These are phyloP conservation scores for Candida frijolesensis DNA, from an alignment of 1,139 yeast genomes.

Conservation along the genomic window DNA sequence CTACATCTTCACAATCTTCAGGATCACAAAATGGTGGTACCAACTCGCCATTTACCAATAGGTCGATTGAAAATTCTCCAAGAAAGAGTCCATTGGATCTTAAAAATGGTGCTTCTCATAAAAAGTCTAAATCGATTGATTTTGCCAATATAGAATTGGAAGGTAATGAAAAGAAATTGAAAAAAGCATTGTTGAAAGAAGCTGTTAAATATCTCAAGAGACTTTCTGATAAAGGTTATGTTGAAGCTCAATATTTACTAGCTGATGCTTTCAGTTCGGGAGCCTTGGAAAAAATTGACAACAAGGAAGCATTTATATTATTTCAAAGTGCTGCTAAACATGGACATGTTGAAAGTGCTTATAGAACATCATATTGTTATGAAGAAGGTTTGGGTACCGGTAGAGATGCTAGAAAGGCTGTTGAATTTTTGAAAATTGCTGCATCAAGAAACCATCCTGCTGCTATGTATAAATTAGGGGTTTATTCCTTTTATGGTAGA, in stretches of 20 bases:
- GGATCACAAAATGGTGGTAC: slow-evolving; percentile 15
- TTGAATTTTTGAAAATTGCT: slow-evolving; percentile 83
- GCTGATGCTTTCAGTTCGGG: slow-evolving; percentile 91
- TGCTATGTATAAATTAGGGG: slow-evolving; percentile 90
- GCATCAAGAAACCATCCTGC: slow-evolving; percentile 93
- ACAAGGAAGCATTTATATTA: slow-evolving; percentile 70
- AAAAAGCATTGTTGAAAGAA: slow-evolving; percentile 67
- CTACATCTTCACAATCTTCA: slow-evolving; percentile 17
- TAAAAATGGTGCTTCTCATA: slow-evolving; percentile 18
- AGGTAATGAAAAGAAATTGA: slow-evolving; percentile 34
- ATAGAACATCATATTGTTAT: slow-evolving; percentile 86
- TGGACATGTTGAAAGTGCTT: slow-evolving; percentile 89
- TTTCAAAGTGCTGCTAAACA: slow-evolving; percentile 92
- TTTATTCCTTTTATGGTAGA: slow-evolving; percentile 78
- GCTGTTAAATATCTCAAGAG: slow-evolving; percentile 71
- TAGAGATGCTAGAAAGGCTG: slow-evolving; percentile 82
- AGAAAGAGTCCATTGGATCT: slow-evolving; percentile 19
- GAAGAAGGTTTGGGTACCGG: slow-evolving; percentile 95
- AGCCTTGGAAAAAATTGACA: slow-evolving; percentile 80
- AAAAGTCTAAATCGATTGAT: slow-evolving; percentile 27
- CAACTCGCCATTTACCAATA: slow-evolving; percentile 16
- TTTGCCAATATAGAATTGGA: slow-evolving; percentile 21
- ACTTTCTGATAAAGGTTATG: slow-evolving; percentile 77
- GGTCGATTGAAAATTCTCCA: slow-evolving; percentile 31
- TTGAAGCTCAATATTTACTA: slow-evolving; percentile 87